These are phyloP conservation scores for Penicillium sp. DNA, from an alignment of 2,329 filamentous ascomycete genomes.

Conservation along the genomic window DNA sequence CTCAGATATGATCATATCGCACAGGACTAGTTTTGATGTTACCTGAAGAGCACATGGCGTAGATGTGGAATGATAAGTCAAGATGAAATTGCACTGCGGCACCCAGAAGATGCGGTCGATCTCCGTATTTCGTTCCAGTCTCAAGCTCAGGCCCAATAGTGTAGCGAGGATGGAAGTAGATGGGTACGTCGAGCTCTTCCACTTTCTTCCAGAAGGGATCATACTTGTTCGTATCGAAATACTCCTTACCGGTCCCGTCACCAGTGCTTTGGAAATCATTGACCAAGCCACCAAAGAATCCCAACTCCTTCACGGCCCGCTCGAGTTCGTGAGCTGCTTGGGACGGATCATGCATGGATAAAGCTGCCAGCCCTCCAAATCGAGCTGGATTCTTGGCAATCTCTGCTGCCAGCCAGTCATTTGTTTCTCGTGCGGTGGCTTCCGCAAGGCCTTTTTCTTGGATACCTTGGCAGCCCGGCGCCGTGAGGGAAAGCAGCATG, in stretches of 20 bases:
- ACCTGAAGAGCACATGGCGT: no score
- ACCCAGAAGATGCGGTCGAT: no score
- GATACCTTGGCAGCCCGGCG: slow-evolving; percentile 35
- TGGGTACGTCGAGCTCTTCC: slow-evolving; percentile 6
- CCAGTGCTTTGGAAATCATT: slow-evolving; percentile 1
- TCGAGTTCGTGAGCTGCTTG: slow-evolving; percentile 35
- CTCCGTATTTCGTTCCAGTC: no score
- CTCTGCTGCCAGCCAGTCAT: no score
- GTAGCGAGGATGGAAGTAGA: slow-evolving; percentile 11
- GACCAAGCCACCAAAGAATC: slow-evolving; percentile 60
- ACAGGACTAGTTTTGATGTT: no score
- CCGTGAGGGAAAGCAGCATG: slow-evolving; percentile 48
- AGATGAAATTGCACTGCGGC: no score
- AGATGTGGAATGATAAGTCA: no score
- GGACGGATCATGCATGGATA: slow-evolving; percentile 38
- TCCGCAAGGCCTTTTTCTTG: no score
- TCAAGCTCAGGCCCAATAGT: no score
- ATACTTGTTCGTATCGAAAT: neutral
- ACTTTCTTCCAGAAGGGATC: slow-evolving; percentile 5
- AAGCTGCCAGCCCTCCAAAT: neutral
- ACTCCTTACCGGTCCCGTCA: neutral
- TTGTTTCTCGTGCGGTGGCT: no score
- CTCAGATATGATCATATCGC: no score
- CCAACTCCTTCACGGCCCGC: slow-evolving; percentile 56
- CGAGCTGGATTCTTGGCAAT: no score